Base-by-base conservation (phyloP, 176 grass and related monocot species). In the Oryza coarctata region DNA sequence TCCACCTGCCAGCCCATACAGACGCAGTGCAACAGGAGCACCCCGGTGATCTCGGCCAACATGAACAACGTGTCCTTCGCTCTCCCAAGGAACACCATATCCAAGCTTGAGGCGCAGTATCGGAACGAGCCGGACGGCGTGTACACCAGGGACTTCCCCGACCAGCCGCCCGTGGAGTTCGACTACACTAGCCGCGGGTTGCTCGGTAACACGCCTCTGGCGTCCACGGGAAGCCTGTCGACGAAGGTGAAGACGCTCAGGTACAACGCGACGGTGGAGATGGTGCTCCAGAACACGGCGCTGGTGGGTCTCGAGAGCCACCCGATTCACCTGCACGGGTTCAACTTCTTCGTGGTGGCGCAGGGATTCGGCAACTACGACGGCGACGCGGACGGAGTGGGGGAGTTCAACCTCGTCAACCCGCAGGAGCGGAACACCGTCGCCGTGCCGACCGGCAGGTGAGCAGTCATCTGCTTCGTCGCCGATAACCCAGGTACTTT, bases 51-150 rank as follows among this genome's bases (percentile, higher is more conserved):
- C 28, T 65, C 29, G 1, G 89, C 79, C 0, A 94, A 32, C 85
- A 97, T 97, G 91, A 97, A 97, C 82, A 94, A 92, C 40, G 63
- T 71, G 9, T 94, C 94, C 0, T 94, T 97, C 85, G 5, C 22
- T 7, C 85, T 94, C 75, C 91, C 91, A 2, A 20, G 22, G 38
- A 39, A 39, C 30, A 13, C 68, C 60, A 20, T 76, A 3, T 86
- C 94, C 13, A 49, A 90, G 49, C 85, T 97, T 0, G 80, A 92
- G 38, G 91, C 89, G 39, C 78, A 60, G 31, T 79, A 25, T 33
- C 34, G 39, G 40, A 83, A 89, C 45, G 6, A 12, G 0, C 1
- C 38, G 6, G 12, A 0, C 11, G 87, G 80, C 33, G 75, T 88
- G 9, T 94, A 88, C 91, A 92, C 89, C 0, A 18, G 28, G 20